These are phyloP conservation scores for Pseudogymnoascus sp. DNA, from an alignment of 2,329 filamentous ascomycete genomes.

Conservation along the genomic window DNA sequence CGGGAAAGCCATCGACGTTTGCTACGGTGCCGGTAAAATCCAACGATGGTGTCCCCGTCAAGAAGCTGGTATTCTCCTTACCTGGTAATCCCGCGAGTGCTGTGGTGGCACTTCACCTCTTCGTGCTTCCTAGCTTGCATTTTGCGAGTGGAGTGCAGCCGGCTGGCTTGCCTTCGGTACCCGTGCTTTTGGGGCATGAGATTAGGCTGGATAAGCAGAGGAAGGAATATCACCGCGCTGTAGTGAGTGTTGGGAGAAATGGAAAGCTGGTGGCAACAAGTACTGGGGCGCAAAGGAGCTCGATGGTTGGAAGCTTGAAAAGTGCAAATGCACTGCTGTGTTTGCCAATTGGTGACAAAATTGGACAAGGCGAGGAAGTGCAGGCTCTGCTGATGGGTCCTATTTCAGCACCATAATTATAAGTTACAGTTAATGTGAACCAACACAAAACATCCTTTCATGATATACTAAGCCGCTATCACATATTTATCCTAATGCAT, in stretches of 20 bases:
- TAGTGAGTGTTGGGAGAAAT: conserved; percentile 59
- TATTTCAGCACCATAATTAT: conserved; percentile 22
- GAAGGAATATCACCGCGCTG: conserved; percentile 83
- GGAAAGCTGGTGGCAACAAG: conserved; percentile 67
- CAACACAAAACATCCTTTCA: not conserved
- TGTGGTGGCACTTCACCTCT: conserved; percentile 87
- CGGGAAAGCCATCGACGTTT: conserved; percentile 95
- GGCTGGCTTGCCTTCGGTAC: conserved; percentile 63
- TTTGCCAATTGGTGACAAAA: conserved; percentile 45
- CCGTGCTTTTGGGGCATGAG: conserved; percentile 64
- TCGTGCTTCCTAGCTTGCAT: conserved; percentile 82
- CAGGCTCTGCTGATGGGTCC: conserved; percentile 73
- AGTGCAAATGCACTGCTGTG: conserved; percentile 82
- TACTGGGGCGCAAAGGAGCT: conserved; percentile 86
- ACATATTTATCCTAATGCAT: conserved; percentile 4
- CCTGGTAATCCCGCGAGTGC: conserved; percentile 93
- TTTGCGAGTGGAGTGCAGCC: conserved; percentile 63
- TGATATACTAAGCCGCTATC: not conserved
- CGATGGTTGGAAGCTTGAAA: conserved; percentile 78
- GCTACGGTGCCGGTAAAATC: conserved; percentile 71
- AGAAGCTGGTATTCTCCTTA: conserved; percentile 76
- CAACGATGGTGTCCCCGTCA: conserved; percentile 48
- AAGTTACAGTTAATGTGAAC: conserved; percentile 14
- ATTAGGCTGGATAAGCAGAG: conserved; percentile 67
- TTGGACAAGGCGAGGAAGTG: conserved; percentile 60